These are phyloP conservation scores for Coemansia sp. DNA, from an alignment of 192 early-diverging fungal genomes.

Conservation along the genomic window DNA sequence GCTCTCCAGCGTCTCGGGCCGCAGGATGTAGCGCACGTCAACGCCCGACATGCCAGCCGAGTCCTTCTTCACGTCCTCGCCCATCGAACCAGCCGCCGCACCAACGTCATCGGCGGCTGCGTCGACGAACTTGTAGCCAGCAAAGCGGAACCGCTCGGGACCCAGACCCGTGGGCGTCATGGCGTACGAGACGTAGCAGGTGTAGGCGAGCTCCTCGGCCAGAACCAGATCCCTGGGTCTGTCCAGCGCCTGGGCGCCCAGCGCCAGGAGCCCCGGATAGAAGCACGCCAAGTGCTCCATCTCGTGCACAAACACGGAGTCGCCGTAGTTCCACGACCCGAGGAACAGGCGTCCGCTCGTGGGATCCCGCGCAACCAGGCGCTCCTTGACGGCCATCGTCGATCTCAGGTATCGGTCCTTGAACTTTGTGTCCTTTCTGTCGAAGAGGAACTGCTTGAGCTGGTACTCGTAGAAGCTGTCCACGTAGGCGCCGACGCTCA, in stretches of 20 bases:
- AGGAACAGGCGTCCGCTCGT: slow-evolving; percentile 14
- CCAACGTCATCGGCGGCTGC: slow-evolving; percentile 19
- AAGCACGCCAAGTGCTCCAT: slow-evolving; percentile 99
- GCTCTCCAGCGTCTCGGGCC: slow-evolving; percentile 89
- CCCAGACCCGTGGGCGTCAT: slow-evolving; percentile 77
- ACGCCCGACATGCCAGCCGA: slow-evolving; percentile 5
- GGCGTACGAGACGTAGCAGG: slow-evolving; percentile 81
- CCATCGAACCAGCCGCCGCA: slow-evolving; percentile 5
- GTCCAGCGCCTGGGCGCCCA: slow-evolving; percentile 61
- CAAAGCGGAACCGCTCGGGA: slow-evolving; percentile 77
- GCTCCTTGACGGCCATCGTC: slow-evolving; percentile 62
- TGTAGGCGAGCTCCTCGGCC: slow-evolving; percentile 74
- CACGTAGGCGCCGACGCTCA: slow-evolving; percentile 76
- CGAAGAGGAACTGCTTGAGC: slow-evolving; percentile 84
- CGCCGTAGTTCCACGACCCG: slow-evolving; percentile 15
- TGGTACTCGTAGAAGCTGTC: slow-evolving; percentile 98
- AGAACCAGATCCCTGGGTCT: slow-evolving; percentile 66
- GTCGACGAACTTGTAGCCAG: slow-evolving; percentile 10
- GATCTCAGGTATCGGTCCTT: slow-evolving; percentile 68
- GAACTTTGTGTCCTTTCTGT: slow-evolving; percentile 62
- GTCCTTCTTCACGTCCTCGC: slow-evolving; percentile 14
- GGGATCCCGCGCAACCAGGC: slow-evolving; percentile 24
- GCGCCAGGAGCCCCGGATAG: slow-evolving; percentile 79
- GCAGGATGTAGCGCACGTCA: slow-evolving; percentile 60
- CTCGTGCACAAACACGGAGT: slow-evolving; percentile 53